Evolutionary conservation across 2,329 filamentous ascomycete genomes (phyloP).

Genomic region (Aspergillus candidus): DNA sequence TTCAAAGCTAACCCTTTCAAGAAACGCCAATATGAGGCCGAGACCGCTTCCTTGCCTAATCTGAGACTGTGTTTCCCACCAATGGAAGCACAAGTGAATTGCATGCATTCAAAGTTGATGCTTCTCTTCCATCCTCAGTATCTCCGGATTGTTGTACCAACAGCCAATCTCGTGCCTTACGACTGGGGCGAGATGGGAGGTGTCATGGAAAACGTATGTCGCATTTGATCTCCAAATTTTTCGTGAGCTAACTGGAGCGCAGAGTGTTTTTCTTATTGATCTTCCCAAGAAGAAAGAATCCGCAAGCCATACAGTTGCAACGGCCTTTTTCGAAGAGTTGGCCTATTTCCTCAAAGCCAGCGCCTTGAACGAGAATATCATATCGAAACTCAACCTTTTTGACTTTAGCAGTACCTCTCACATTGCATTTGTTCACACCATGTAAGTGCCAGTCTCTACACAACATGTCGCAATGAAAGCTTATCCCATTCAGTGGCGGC

Average conservation of each 20-base stretch:
- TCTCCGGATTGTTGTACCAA: slow-evolving; percentile 76
- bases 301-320: slow-evolving; percentile 14
- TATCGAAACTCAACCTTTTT: slow-evolving; percentile 66
- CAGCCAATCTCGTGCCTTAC: slow-evolving; percentile 75
- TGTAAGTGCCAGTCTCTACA: slow-evolving; percentile 52
- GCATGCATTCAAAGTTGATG: slow-evolving; percentile 94
- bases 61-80: slow-evolving; percentile 72
- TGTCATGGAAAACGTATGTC: slow-evolving; percentile 71
- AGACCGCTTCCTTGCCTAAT: slow-evolving; percentile 42
- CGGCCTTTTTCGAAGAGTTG: slow-evolving; percentile 64
- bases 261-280: slow-evolving; percentile 88
- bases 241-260: slow-evolving; percentile 9
- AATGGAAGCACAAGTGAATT: slow-evolving; percentile 64
- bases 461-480: background rate
- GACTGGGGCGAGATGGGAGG: slow-evolving; percentile 82
- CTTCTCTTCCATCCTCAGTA: slow-evolving; percentile 70
- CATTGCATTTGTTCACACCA: slow-evolving; percentile 78
- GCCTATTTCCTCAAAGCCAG: slow-evolving; percentile 63
- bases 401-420: slow-evolving; percentile 69
- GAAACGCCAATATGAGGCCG: slow-evolving; percentile 33
- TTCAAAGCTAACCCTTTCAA: slow-evolving; percentile 10
- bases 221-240: background rate
- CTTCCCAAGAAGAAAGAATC: slow-evolving; percentile 52
- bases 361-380: slow-evolving; percentile 57
- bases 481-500: slow-evolving; percentile 46